Base-by-base conservation (phyloP, 208 protist genomes). In the Trypanosoma melophagium region DNA sequence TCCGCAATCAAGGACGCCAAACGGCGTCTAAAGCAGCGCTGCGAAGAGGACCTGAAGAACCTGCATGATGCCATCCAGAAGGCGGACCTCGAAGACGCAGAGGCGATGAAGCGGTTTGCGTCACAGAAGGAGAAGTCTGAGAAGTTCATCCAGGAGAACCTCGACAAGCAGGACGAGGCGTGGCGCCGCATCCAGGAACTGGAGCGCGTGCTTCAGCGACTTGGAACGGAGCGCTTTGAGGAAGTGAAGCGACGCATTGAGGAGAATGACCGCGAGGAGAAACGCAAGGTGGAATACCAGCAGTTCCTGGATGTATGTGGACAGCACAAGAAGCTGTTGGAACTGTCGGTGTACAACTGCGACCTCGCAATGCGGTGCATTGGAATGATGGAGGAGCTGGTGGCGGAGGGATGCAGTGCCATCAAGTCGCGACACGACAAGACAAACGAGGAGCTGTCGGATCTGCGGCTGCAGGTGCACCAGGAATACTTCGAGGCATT, bases 221-320 rank as follows among this genome's bases (percentile, higher is more conserved):
- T 89, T n/a, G 86, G 86, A 53, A 87, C 78, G 47, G 86, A 92
- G 61, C 82, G 86, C 38, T 92, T 92, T 68, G 86, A 92, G 40
- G 86, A 92, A 74, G 86, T 92, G 73, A 92, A 89, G 83, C 86
- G 86, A 56, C 82, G 86, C 47, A 89, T 92, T 52, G 86, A 93
- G 81, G 86, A 90, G 81, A 89, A 74, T 59, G 82, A 89, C 74
- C 81, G 87, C 49, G 87, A 93, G 83, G 77, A 90, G 71, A 88
- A 86, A 72, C 77, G 79, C 41, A 86, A 86, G 66, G 84, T 90
- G 81, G 87, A 93, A 70, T 90, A 93, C 68, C 87, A 88, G 71
- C 87, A 93, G 87, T 88, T 93, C 74, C 81, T 93, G 58, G 84
- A 93, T 59, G 86, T 89, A 31, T 79, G 81, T 53, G 80, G 81